phyloP scores from a whole-genome alignment of 1,284 basidiomycete genomes.

The Fomitiporia mediterranea region DNA sequence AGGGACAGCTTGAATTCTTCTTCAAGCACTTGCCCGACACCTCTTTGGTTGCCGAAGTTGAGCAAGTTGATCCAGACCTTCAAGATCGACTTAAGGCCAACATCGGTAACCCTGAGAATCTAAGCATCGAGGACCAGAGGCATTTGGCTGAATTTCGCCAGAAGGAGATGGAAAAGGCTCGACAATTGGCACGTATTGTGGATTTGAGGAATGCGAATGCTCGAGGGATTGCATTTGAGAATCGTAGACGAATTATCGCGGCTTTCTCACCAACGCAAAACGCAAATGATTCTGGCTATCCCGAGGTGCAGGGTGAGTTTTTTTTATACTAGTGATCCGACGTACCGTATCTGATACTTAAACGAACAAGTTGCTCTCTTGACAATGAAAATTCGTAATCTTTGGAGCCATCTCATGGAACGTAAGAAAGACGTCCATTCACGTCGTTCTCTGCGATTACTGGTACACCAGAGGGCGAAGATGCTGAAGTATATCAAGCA shows the following conservation, averaged over 20 bases:
- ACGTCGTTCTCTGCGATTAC: conserved; percentile 62
- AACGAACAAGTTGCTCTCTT: conserved; percentile 68
- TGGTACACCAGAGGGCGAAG: conserved; percentile 82
- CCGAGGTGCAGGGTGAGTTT: conserved; percentile 82
- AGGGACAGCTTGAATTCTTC: conserved; percentile 48
- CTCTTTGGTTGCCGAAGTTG: conserved; percentile 25
- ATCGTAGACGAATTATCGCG: conserved; percentile 73
- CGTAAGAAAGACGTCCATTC: conserved; percentile 80
- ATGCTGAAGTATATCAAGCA: conserved; percentile 79
- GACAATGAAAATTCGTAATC: conserved; percentile 81
- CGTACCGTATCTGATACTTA: conserved; percentile 9
- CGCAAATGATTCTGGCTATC: conserved; percentile 74
- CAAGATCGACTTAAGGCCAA: neutral
- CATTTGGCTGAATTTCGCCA: conserved; percentile 23
- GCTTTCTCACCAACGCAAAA: conserved; percentile 70
- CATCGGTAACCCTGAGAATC: neutral
- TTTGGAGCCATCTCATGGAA: conserved; percentile 68
- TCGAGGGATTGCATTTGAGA: conserved; percentile 80
- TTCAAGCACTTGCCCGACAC: conserved; percentile 56
- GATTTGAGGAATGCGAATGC: conserved; percentile 88
- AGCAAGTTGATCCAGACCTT: neutral
- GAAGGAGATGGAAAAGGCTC: conserved; percentile 55
- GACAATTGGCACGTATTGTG: conserved; percentile 63
- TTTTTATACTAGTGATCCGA: conserved; percentile 7
- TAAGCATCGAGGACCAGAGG: conserved; percentile 10